These are phyloP conservation scores for Kwoniella sp. DNA, from an alignment of 768 basidiomycete genomes.

Conservation along the genomic window DNA sequence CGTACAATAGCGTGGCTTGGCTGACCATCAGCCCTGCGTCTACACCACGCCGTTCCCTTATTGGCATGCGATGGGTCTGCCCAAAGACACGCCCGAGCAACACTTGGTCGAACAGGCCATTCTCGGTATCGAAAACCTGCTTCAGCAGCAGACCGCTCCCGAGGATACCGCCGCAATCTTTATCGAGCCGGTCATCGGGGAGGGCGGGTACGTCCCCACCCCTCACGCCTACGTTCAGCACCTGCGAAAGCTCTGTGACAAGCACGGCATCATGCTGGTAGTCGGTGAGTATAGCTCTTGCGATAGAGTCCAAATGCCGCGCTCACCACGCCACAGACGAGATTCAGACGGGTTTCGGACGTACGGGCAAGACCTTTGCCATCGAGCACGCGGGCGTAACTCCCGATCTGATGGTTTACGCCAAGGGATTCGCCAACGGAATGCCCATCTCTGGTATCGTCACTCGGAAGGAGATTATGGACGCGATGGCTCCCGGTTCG, in stretches of 20 bases:
- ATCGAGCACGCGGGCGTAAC: constrained; percentile 70
- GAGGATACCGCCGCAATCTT: constrained; percentile 86
- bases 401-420: constrained; percentile 83
- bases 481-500: constrained; percentile 52
- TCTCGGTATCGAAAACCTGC: constrained; percentile 72
- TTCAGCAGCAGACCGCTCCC: constrained; percentile 75
- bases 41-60: constrained; percentile 80
- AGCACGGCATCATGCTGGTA: constrained; percentile 71
- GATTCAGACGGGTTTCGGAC: constrained; percentile 76
- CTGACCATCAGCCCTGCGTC: constrained; percentile 50
- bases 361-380: constrained; percentile 64
- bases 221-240: constrained; percentile 73
- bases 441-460: constrained; percentile 89
- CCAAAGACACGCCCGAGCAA: constrained; percentile 58
- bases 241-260: constrained; percentile 73
- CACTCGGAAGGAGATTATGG: constrained; percentile 73
- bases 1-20: neutral
- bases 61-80: constrained; percentile 77
- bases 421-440: constrained; percentile 71
- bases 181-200: constrained; percentile 87
- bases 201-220: constrained; percentile 91
- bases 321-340: too few species aligned
- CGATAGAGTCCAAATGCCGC: too few species aligned
- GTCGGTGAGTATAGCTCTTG: constrained; percentile 18
- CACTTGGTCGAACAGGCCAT: constrained; percentile 64